These are phyloP conservation scores for Spiraea crenata DNA, from an alignment of 331 rosid species.

Conservation along the genomic window DNA sequence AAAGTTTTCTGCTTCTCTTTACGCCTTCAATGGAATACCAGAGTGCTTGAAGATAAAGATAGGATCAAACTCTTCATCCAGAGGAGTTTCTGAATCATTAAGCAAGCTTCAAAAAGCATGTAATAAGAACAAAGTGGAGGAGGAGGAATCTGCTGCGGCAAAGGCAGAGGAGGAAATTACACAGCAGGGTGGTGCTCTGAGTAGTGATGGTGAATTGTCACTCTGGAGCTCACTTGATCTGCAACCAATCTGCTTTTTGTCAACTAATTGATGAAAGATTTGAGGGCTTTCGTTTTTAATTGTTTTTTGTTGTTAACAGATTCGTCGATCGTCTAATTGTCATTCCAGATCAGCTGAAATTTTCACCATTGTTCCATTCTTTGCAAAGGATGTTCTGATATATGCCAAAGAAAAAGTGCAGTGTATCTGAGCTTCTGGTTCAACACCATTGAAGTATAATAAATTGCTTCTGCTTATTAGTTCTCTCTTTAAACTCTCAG, in stretches of 20 bases:
- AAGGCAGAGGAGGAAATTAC: conserved; percentile 48
- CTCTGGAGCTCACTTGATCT: conserved; percentile 91
- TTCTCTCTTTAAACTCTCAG: background rate
- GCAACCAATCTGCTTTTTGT: conserved; percentile 76
- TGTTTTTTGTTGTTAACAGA: conserved; percentile 2
- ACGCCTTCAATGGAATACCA: conserved; percentile 83
- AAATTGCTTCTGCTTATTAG: background rate
- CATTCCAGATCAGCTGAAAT: conserved; percentile 2
- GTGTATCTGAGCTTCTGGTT: background rate
- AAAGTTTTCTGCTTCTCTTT: conserved; percentile 87
- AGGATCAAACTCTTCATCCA: conserved; percentile 28
- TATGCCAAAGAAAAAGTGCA: conserved; percentile 22
- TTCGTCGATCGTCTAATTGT: conserved; percentile 16
- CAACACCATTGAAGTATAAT: conserved; percentile 17
- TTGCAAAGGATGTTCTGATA: conserved; percentile 19
- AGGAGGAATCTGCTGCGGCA: conserved; percentile 16
- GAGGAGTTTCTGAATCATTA: conserved; percentile 54
- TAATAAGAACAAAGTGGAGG: conserved; percentile 40
- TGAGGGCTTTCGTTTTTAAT: background rate
- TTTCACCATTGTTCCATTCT: conserved; percentile 17
- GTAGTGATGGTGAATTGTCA: conserved; percentile 56
- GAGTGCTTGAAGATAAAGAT: conserved; percentile 78
- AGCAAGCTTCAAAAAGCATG: conserved; percentile 50
- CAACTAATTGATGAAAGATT: conserved; percentile 35
- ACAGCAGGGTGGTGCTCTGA: conserved; percentile 23